Evolutionary conservation across 805 yeast genomes (phyloP), one percentile per base, ranked within the genome.

Genomic region (Candida anglica): DNA sequence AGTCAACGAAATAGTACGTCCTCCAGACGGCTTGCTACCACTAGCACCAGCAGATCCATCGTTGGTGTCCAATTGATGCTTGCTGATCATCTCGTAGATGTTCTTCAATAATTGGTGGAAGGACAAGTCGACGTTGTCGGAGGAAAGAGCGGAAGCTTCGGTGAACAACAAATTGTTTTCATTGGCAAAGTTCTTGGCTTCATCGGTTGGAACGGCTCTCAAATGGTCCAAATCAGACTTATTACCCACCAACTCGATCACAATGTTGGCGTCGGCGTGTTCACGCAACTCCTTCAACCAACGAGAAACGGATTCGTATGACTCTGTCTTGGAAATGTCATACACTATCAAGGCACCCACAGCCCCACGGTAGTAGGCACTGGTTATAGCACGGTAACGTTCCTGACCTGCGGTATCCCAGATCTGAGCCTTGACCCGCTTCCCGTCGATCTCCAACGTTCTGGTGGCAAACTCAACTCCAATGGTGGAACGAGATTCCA

Each of bases 391-490:
- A 51, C 98, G 79, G 70, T 93, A 91, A 60, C 98, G 79, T 63
- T 91, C 98, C 69, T 91, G 98, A 41, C 98, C 98, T 2, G 98
- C 98, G 23, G 98, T 91, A 63, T 91, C 98, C 98, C 98, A 91
- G 48, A 88, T 82, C 63, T 87, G 95, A 3, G 94, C 91, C 59
- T 86, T 86, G 47, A 86, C 82, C 56, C 86, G 67, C 53, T 83
- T 84, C 27, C 87, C 88, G 45, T 84, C 91, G 42, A 85, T 80
- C 50, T 84, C 91, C 37, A 93, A 79, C 3, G 97, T 89, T 59
- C 97, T 76, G 15, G 98, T 93, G 28, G 98, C 98, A 67, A 91
- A 91, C 63, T 93, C 98, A 33, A 93, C 98, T 30, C 98, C 98
- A 55, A 91, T 91, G 18, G 98, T 91, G 34, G 95, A 84, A 61